These are phyloP conservation scores for Flueggea neowawraea DNA, from an alignment of 441 rosid species.

Conservation along the genomic window DNA sequence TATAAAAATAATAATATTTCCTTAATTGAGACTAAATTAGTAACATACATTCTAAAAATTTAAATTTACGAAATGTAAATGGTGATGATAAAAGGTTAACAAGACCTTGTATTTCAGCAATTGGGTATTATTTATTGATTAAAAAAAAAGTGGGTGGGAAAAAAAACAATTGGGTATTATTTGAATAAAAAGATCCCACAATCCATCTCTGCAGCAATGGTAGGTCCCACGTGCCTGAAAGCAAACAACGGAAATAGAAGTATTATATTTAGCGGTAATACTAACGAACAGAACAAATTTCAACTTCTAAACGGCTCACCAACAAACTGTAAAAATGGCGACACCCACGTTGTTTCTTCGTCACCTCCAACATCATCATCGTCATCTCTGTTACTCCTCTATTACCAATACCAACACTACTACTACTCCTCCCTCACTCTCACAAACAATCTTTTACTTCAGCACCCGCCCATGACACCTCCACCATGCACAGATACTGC, in stretches of 20 bases:
- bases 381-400: constrained; percentile 2
- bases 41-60: no score
- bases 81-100: no score
- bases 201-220: no score
- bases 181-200: not conserved
- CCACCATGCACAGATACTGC: constrained; percentile 29
- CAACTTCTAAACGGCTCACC: constrained; percentile 13
- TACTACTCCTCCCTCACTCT: no score
- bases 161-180: no score
- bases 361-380: constrained; percentile 28
- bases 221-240: no score
- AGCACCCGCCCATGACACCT: constrained; percentile 30
- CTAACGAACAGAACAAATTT: not conserved
- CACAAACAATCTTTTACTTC: constrained; percentile 14
- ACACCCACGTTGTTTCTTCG: constrained; percentile 57
- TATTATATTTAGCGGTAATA: constrained; percentile 13
- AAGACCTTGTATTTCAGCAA: no score
- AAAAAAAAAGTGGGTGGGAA: no score
- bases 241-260: not conserved
- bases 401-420: constrained; percentile 14
- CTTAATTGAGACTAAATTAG: no score
- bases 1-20: no score
- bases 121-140: no score
- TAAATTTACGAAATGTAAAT: no score
- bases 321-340: constrained; percentile 19